A percentile compares a stretch with the other conserved stretches of the same genome.
These are phyloP conservation scores for Phytopythium kandeliae DNA, from an alignment of 352 stramenopile species.

Conservation along the genomic window DNA sequence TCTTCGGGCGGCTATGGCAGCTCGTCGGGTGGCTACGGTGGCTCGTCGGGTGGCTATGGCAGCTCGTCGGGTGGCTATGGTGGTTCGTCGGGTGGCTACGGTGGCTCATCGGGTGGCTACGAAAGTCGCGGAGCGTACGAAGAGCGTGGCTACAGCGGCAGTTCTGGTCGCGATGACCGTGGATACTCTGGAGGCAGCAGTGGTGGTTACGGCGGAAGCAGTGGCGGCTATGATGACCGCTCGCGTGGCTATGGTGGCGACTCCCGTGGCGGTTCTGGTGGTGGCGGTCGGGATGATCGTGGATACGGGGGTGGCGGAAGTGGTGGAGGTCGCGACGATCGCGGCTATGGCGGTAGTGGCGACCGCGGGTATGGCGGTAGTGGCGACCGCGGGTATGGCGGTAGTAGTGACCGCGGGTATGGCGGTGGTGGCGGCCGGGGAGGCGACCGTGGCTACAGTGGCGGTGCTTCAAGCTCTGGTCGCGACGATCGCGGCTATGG, in stretches of 20 bases:
- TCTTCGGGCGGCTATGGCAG: constrained; percentile 20
- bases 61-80: constrained; percentile 19
- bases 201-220: constrained; percentile 15
- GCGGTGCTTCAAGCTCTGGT: constrained; percentile 3
- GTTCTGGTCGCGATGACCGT: constrained; percentile 17
- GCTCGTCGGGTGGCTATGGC: constrained; percentile 8
- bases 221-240: not conserved
- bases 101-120: constrained; percentile 12
- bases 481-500: constrained; percentile 10
- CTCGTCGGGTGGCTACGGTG: constrained; percentile 16
- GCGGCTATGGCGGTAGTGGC: constrained; percentile 9
- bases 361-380: not conserved
- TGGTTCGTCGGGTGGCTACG: constrained; percentile 15
- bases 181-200: constrained; percentile 11
- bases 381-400: constrained; percentile 5
- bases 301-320: constrained; percentile 9
- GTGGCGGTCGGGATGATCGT: not conserved
- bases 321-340: not conserved
- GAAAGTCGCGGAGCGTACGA: constrained; percentile 15
- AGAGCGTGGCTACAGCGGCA: constrained; percentile 12
- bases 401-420: constrained; percentile 6
- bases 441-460: constrained; percentile 8
- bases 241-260: constrained; percentile 1
- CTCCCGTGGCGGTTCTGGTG: not conserved
- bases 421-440: constrained; percentile 1